phyloP scores from a whole-genome alignment of 768 basidiomycete genomes.

The Mycena amicta region DNA sequence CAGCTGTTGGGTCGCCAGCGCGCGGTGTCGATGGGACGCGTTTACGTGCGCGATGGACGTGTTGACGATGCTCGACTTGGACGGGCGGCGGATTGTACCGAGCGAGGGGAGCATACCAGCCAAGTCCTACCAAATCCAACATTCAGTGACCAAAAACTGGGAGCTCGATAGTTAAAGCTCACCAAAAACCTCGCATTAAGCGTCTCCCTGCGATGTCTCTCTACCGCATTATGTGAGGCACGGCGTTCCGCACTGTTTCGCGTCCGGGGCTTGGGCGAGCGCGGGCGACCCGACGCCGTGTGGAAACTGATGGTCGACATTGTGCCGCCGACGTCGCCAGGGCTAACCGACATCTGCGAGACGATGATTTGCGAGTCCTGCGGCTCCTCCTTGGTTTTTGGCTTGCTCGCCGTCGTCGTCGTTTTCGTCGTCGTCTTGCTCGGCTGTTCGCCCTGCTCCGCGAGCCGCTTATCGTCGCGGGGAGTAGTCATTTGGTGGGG shows the following conservation, averaged over 20 bases:
- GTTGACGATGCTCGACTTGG: constrained; percentile 81
- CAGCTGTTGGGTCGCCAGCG: constrained; percentile 65
- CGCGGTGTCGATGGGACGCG: constrained; percentile 62
- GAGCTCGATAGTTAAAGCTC: no score
- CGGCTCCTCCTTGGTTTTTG: not conserved
- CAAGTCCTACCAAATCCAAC: constrained; percentile 67
- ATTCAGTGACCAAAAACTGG: no score
- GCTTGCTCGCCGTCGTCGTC: not conserved
- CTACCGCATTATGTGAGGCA: constrained; percentile 81
- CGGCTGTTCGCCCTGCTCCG: not conserved
- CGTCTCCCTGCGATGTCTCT: constrained; percentile 73
- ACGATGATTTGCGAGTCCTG: not conserved
- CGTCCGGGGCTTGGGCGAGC: not conserved
- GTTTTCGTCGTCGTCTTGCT: not conserved
- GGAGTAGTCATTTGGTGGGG: not conserved
- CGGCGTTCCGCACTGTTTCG: constrained; percentile 76
- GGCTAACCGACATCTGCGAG: not conserved
- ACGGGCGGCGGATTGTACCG: constrained; percentile 69
- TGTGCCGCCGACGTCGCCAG: not conserved
- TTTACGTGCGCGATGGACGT: constrained; percentile 71
- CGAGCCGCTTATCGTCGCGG: not conserved
- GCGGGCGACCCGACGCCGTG: constrained; percentile 26
- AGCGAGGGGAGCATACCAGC: constrained; percentile 76
- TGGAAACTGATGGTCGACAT: not conserved
- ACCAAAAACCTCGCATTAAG: constrained; percentile 75